These are phyloP conservation scores for Selaginella tamariscina DNA, from an alignment of 75 land plant genomes.

Conservation along the genomic window DNA sequence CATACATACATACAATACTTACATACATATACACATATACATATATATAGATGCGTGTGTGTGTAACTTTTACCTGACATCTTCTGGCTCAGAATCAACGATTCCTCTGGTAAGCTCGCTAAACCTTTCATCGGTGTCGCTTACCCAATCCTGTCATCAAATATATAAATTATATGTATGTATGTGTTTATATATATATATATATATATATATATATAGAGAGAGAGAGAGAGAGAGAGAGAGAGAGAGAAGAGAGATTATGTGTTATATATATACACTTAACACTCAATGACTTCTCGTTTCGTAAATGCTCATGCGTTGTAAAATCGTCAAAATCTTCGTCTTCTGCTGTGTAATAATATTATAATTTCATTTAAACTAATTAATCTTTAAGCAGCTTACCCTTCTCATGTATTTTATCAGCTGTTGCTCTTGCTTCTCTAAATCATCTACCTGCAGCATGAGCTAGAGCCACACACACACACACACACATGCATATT, in stretches of 20 bases:
- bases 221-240: too few relatives aligned
- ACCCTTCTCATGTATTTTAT: neutral
- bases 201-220: too few relatives aligned
- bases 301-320: neutral
- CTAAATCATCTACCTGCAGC: too few relatives aligned
- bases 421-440: neutral
- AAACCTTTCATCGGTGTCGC: neutral
- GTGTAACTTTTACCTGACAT: neutral
- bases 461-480: neutral
- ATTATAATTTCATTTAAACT: neutral
- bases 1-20: too few relatives aligned
- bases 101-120: neutral
- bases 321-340: neutral
- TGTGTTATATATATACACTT: too few relatives aligned
- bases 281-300: neutral
- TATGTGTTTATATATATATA: too few relatives aligned
- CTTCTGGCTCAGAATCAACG: neutral
- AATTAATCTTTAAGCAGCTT: neutral
- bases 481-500: neutral
- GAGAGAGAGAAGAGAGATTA: too few relatives aligned
- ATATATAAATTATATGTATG: too few relatives aligned
- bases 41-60: neutral
- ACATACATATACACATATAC: too few relatives aligned
- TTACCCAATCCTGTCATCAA: neutral
- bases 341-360: neutral